phyloP scores from a whole-genome alignment of 169 alveolate species.

The Plasmodium malariae region DNA sequence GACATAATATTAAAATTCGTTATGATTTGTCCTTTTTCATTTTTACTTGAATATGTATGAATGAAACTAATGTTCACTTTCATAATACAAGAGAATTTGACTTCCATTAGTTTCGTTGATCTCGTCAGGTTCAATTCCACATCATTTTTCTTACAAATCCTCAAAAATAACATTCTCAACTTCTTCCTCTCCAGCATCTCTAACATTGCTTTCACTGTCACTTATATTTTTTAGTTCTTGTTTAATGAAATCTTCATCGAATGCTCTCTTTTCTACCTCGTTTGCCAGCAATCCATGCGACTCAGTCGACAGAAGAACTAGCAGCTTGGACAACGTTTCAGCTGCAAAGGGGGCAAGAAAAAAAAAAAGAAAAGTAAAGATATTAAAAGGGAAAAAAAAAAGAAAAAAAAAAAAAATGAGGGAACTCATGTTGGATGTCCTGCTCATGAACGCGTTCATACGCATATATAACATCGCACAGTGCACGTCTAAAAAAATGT shows the following conservation, averaged over 20 bases:
- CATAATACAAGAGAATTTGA: too few species aligned
- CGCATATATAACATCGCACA: background rate
- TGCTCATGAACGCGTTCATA: background rate
- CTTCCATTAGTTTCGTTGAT: too few species aligned
- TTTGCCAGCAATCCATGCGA: constrained; percentile 36
- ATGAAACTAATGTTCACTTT: too few species aligned
- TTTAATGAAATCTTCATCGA: constrained; percentile 35
- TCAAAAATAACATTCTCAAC: constrained; percentile 42
- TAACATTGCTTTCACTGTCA: constrained; percentile 18
- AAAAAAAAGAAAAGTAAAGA: too few species aligned
- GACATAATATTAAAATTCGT: too few species aligned
- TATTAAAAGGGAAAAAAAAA: background rate
- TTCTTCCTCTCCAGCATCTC: constrained; percentile 54
- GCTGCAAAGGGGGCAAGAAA: constrained; percentile 17
- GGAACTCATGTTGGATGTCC: background rate
- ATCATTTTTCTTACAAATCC: constrained; percentile 22
- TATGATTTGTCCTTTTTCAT: too few species aligned
- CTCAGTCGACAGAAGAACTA: constrained; percentile 17
- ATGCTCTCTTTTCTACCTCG: constrained; percentile 38
- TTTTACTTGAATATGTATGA: too few species aligned
- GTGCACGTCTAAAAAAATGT: too few species aligned
- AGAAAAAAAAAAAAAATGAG: background rate
- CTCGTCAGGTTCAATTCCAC: too few species aligned
- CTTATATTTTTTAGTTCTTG: constrained; percentile 49
- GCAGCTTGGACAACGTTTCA: constrained; percentile 31